A percentile compares a stretch with the other conserved stretches of the same genome.
Conservation (phyloP, 176 grass and related monocot species). For the Avena atlantica region DNA sequence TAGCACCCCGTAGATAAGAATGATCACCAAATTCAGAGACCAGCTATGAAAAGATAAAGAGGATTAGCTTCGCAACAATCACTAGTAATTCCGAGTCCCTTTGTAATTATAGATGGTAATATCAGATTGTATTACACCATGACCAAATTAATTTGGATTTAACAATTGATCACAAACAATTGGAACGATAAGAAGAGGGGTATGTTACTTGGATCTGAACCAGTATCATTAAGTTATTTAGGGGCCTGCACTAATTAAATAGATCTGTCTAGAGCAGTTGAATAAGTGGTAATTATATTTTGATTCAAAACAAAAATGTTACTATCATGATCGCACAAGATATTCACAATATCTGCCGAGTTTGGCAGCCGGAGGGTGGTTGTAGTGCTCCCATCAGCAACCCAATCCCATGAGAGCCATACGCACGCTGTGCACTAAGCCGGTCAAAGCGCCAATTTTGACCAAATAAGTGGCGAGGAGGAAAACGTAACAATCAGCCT, state of each 20-base stretch:
- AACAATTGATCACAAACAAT: not conserved
- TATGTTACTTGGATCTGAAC: conserved; percentile 26
- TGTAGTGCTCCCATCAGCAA: conserved; percentile 36
- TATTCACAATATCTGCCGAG: not conserved
- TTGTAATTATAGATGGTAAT: conserved; percentile 7
- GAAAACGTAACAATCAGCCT: conserved; percentile 41
- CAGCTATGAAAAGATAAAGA: not conserved
- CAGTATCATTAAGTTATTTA: not conserved
- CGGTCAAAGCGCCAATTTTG: conserved; percentile 68
- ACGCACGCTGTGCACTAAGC: conserved; percentile 25
- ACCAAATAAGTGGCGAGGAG: conserved; percentile 41
- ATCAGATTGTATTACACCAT: not conserved
- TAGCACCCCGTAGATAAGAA: conserved; percentile 5
- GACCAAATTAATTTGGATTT: not conserved
- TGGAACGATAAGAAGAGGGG: not conserved
- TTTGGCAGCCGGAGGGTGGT: conserved; percentile 5
- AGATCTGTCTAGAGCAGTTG: not conserved
- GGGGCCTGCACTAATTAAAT: not conserved
- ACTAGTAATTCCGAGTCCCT: not conserved
- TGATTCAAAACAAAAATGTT: conserved; percentile 15
- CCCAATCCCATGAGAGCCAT: conserved; percentile 8
- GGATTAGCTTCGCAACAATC: too few species aligned
- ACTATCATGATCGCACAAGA: conserved; percentile 11
- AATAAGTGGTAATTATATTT: not conserved
- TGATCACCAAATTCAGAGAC: not conserved